Conservation (phyloP, 2,329 filamentous ascomycete genomes). For the Aspergillus sp. region DNA sequence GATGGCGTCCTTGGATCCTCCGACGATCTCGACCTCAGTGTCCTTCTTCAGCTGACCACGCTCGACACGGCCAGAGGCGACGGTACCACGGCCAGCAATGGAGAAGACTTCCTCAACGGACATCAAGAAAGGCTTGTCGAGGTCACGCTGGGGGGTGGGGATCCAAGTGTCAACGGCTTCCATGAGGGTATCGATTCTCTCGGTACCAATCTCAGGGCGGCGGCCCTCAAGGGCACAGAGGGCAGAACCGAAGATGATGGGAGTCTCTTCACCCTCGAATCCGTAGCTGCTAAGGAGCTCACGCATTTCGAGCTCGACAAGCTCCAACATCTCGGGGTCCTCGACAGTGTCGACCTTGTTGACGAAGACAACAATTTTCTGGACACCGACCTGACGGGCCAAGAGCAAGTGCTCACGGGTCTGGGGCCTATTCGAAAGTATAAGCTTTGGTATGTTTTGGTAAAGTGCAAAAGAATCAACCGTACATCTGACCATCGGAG, state of each 20-base stretch:
- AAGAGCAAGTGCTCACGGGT: conserved; percentile 97
- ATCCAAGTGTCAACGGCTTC: conserved; percentile 92
- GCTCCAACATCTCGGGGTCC: conserved; percentile 98
- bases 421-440: conserved; percentile 63
- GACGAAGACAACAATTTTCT: conserved; percentile 97
- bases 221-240: conserved; percentile 88
- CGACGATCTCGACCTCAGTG: conserved; percentile 88
- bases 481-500: conserved; percentile 92
- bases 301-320: conserved; percentile 99
- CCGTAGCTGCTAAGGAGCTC: conserved; percentile 89
- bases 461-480: background rate
- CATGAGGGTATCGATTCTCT: conserved; percentile 90
- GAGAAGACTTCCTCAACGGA: conserved; percentile 92
- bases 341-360: conserved; percentile 99
- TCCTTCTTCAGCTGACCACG: conserved; percentile 92
- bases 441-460: conserved; percentile 14
- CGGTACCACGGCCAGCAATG: conserved; percentile 89
- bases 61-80: conserved; percentile 95
- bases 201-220: conserved; percentile 75
- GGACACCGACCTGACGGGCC: conserved; percentile 95
- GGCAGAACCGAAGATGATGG: conserved; percentile 94
- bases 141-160: conserved; percentile 85
- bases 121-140: conserved; percentile 99
- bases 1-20: conserved; percentile 74
- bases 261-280: conserved; percentile 97